Base-by-base conservation (phyloP, 257 asterid genomes). In the Nicotiana undulata region DNA sequence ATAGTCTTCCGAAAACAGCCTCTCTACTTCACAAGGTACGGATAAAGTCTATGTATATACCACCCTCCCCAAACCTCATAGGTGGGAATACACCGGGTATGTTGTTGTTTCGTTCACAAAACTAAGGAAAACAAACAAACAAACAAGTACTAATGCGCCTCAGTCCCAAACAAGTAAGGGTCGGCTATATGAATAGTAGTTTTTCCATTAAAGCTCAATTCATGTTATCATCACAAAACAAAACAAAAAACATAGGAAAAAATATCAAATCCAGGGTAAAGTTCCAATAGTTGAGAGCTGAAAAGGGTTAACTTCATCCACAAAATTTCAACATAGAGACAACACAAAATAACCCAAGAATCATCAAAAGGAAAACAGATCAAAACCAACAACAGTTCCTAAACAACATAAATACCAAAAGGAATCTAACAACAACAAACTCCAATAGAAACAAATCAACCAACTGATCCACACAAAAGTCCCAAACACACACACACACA, bases 281-380 rank as follows among this genome's bases (percentile, higher is more conserved):
- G 9, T 44, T 61, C 26, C 44, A 74, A 74, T 49, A 66, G 7
- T 32, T 13, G 22, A 31, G 26, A 66, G 34, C 56, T n/a, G 58
- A 75, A 29, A 79, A 66, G 76, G 52, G 59, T 26, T 60, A 72
- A 51, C 51, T 67, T 66, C 51, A 51, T 37, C 56, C 17, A 51
- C 4, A 51, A 3, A 40, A 76, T 24, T 29, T 63, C 63, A 60
- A 80, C 52, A 32, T 80, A 60, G 31, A 82, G 86, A 18, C 77
- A 81, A n/a, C 10, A 79, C 63, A 82, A 63, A 64, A 20, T 65
- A 80, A 84, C 51, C 83, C 80, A 83, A 78, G 64, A 59, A 84
- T 65, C 51, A 64, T 63, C 74, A 44, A 49, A 40, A 82, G 2
- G 31, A 46, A 46, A 34, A 31, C 79, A 81, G 20, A 67, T 58